A percentile compares a stretch with the other conserved stretches of the same genome.
Evolutionary conservation across 495 filamentous ascomycete genomes (phyloP).

Genomic region (Chaetomium fimeti): DNA sequence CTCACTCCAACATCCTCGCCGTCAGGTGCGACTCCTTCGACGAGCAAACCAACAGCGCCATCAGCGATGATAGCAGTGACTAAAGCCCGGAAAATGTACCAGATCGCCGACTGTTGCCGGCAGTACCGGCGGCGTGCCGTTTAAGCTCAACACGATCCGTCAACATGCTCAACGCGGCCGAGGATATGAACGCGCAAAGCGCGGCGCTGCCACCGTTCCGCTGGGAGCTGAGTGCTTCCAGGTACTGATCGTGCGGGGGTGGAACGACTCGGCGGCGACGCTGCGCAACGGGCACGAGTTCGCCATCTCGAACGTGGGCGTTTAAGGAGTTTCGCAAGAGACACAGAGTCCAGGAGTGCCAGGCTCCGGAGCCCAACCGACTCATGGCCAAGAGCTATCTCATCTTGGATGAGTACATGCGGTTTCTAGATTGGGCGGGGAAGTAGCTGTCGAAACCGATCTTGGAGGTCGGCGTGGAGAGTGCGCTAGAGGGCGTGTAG

Average conservation of each 20-base stretch:
- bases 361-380: slow-evolving; percentile 52
- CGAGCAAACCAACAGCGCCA: slow-evolving; percentile 51
- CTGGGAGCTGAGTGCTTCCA: slow-evolving; percentile 63
- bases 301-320: slow-evolving; percentile 50
- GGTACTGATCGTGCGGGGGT: slow-evolving; percentile 54
- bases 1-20: slow-evolving; percentile 54
- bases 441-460: slow-evolving; percentile 45
- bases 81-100: slow-evolving; percentile 49
- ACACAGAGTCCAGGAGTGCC: slow-evolving; percentile 44
- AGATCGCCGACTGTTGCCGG: slow-evolving; percentile 47
- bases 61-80: slow-evolving; percentile 50
- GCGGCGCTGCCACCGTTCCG: slow-evolving; percentile 49
- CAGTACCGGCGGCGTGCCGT: slow-evolving; percentile 51
- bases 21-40: slow-evolving; percentile 60
- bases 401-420: slow-evolving; percentile 56
- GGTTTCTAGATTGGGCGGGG: slow-evolving; percentile 53
- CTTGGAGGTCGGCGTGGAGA: slow-evolving; percentile 53
- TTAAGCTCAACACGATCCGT: slow-evolving; percentile 62
- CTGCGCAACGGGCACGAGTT: slow-evolving; percentile 49
- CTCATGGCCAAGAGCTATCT: slow-evolving; percentile 56
- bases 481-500: slow-evolving; percentile 47
- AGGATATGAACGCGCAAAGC: slow-evolving; percentile 55
- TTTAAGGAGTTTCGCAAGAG: slow-evolving; percentile 49
- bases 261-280: slow-evolving; percentile 50
- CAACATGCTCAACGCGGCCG: slow-evolving; percentile 48